Evolutionary conservation across 2,329 filamentous ascomycete genomes (phyloP), one percentile per base, ranked within the genome.

Genomic region (Malbranchea cinnamomea): DNA sequence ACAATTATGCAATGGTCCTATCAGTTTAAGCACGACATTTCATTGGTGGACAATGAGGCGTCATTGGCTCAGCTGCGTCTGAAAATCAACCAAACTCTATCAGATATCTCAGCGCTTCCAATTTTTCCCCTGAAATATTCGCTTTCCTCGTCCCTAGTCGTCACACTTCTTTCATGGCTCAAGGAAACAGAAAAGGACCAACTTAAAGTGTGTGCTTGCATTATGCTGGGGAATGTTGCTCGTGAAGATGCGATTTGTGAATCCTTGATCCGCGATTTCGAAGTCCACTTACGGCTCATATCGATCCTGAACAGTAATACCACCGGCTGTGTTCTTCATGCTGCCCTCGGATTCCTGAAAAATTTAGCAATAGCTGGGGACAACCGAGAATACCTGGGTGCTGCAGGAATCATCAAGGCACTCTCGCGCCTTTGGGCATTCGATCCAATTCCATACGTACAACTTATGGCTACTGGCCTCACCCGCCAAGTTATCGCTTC

Each of bases 171-270:
- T 26, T 44, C 47, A 5, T 63, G 59, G 59, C 46, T 63, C 10
- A 36, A 38, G 8, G n/a, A n/a, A n/a, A 43, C 46, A 13, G 32
- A 41, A 2, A 49, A 61, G 26, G 52, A 57, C n/a, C 56, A 62
- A 26, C 48, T 64, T 16, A 51, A 59, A 23, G 52, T 60, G 26
- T 60, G 59, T 30, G 52, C 59, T 11, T 62, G 59, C 35, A 44
- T 64, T 23, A 56, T 64, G 37, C 48, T 64, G 9, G 62, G 62
- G 5, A 65, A 65, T 34, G 34, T 62, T 20, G 59, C 59, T 17
- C 52, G 57, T 19, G 57, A 56, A 6, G 56, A 61, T 30, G 50
- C 49, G 21, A 46, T 57, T 16, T 63, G 60, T 30, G 38, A 46
- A 31, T 40, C 40, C 7, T 56, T 65, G 48, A 52, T 61, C 6